These are phyloP conservation scores for Umbellularia californica DNA, from an alignment of 164 flowering plant species.

Conservation along the genomic window DNA sequence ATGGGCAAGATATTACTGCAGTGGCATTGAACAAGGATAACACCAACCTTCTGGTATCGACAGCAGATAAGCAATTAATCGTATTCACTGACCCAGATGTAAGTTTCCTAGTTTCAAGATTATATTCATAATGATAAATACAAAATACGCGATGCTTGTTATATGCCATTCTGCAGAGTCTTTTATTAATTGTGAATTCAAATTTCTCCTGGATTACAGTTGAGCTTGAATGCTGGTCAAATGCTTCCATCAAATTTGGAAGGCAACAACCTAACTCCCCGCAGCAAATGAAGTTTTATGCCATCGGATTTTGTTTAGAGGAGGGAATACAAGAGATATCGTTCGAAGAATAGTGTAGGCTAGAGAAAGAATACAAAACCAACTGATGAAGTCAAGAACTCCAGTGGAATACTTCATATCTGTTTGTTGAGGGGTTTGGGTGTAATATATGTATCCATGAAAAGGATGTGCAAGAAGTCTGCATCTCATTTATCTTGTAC, in stretches of 20 bases:
- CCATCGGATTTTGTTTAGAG: conserved; percentile 1
- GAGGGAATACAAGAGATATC: background rate
- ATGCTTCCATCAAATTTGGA: conserved; percentile 98
- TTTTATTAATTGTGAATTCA: background rate
- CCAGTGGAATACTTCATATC: background rate
- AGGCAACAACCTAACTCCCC: conserved; percentile 81
- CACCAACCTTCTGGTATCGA: conserved; percentile 90
- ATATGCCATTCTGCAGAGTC: background rate
- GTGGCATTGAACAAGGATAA: conserved; percentile 78
- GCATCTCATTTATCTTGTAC: background rate
- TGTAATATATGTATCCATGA: conserved; percentile 31
- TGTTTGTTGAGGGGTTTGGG: conserved; percentile 4
- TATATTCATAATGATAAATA: background rate
- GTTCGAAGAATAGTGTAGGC: background rate
- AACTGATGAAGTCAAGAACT: background rate
- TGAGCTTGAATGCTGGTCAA: conserved; percentile 91
- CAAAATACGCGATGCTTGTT: background rate
- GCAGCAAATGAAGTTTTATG: conserved; percentile 41
- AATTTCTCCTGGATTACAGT: conserved; percentile 36
- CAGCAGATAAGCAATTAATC: conserved; percentile 78
- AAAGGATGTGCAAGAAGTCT: background rate
- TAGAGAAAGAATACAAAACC: background rate
- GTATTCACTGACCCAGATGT: conserved; percentile 94
- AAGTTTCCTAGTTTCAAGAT: conserved; percentile 28
- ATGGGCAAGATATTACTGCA: conserved; percentile 83